A percentile compares a stretch with the other conserved stretches of the same genome.
phyloP scores from a whole-genome alignment of 1,139 yeast species.

The Suhomyces panamericanus region DNA sequence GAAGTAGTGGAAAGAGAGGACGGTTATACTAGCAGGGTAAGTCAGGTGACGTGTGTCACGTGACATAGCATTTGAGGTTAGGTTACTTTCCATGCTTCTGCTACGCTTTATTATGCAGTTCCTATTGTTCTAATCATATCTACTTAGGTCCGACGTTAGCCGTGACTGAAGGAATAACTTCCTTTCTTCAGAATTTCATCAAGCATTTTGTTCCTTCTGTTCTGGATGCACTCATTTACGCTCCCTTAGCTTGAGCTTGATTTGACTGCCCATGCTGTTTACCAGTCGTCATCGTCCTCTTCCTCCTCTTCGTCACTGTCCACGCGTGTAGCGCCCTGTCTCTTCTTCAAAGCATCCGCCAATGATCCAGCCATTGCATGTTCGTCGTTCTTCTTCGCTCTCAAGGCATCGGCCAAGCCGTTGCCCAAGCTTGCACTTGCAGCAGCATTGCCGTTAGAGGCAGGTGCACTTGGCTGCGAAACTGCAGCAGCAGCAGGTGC shows the following conservation, averaged over 20 bases:
- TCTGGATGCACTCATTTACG: too few relatives aligned
- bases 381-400: conserved; percentile 66
- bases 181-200: too few relatives aligned
- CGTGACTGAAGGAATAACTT: too few relatives aligned
- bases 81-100: too few relatives aligned
- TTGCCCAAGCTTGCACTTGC: conserved; percentile 42
- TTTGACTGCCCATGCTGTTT: too few relatives aligned
- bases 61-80: too few relatives aligned
- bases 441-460: conserved; percentile 2
- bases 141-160: too few relatives aligned
- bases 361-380: conserved; percentile 75
- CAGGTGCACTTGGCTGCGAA: conserved; percentile 17
- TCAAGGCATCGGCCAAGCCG: conserved; percentile 74
- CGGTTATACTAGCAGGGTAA: not conserved
- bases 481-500: conserved; percentile 21
- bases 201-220: too few relatives aligned
- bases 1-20: not conserved
- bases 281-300: conserved; percentile 47
- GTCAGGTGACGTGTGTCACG: not conserved
- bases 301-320: conserved; percentile 79
- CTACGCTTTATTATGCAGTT: too few relatives aligned
- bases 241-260: too few relatives aligned
- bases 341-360: conserved; percentile 84
- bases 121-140: too few relatives aligned
- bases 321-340: conserved; percentile 75